These are phyloP conservation scores for Penicillium sp. DNA, from an alignment of 2,329 filamentous ascomycete genomes.

Conservation along the genomic window DNA sequence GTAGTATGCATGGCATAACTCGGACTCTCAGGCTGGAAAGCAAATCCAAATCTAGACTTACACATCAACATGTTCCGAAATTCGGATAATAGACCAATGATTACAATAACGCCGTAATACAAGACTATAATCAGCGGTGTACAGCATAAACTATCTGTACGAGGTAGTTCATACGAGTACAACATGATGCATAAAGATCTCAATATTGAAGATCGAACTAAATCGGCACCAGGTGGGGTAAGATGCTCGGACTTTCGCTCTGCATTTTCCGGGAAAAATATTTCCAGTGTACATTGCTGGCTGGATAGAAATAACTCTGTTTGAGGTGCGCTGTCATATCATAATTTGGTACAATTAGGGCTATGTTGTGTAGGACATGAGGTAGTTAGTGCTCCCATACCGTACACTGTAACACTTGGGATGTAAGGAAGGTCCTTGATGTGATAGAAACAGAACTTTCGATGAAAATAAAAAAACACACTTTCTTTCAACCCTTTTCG, in stretches of 20 bases:
- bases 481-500: neutral
- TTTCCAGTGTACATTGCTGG: neutral
- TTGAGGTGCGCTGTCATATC: neutral
- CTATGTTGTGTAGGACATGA: neutral
- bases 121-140: constrained; percentile 17
- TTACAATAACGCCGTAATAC: neutral
- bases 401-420: neutral
- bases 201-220: constrained; percentile 16
- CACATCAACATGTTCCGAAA: neutral
- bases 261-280: constrained; percentile 2
- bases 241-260: neutral
- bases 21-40: neutral
- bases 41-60: neutral
- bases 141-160: neutral
- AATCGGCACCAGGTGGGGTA: constrained; percentile 13
- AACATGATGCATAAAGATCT: constrained; percentile 2
- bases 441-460: neutral
- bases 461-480: neutral
- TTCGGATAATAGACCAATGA: neutral
- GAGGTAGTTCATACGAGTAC: neutral
- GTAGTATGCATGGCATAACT: neutral
- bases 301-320: constrained; percentile 12
- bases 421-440: constrained; percentile 4
- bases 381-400: neutral
- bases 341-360: neutral